Evolutionary conservation across 2,329 filamentous ascomycete genomes (phyloP).

Genomic region (Apiospora marii): DNA sequence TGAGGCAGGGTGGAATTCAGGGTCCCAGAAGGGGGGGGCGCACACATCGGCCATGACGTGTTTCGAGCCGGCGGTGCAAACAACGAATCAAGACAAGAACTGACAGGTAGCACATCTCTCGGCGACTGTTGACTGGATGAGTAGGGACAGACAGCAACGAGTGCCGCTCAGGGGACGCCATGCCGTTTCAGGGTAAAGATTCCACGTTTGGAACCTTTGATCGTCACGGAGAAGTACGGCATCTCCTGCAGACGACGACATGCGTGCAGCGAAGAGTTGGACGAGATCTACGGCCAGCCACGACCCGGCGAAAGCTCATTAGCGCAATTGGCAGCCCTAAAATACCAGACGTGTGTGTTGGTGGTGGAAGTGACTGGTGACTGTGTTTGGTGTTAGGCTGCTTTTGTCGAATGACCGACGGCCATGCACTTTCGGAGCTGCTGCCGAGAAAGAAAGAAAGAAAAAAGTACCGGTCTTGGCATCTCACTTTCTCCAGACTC

Average conservation of each 20-base stretch:
- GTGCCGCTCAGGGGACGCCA: neutral
- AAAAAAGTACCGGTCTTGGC: neutral
- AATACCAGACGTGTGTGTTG: neutral
- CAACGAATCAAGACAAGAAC: neutral
- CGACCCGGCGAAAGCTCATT: neutral
- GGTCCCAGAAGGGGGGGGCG: constrained; percentile 6
- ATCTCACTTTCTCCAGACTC: constrained; percentile 2
- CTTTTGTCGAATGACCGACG: neutral
- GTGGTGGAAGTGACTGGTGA: neutral
- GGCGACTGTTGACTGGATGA: neutral
- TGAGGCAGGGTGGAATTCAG: constrained; percentile 14
- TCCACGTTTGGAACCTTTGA: constrained; percentile 7
- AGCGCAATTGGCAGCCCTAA: neutral
- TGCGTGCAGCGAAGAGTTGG: neutral
- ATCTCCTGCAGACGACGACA: neutral
- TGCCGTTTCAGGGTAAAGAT: neutral
- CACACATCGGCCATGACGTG: neutral
- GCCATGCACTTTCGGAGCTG: neutral
- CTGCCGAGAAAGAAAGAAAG: neutral
- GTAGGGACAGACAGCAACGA: neutral
- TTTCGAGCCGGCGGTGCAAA: constrained; percentile 3
- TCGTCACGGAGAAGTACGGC: neutral
- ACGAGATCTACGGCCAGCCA: neutral
- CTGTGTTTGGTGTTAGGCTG: too few relatives aligned
- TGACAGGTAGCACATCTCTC: neutral